Percentiles rank a stretch among this genome's conserved stretches.
Conservation (phyloP, 164 flowering plant genomes). For the Aristolochia fimbriata region DNA sequence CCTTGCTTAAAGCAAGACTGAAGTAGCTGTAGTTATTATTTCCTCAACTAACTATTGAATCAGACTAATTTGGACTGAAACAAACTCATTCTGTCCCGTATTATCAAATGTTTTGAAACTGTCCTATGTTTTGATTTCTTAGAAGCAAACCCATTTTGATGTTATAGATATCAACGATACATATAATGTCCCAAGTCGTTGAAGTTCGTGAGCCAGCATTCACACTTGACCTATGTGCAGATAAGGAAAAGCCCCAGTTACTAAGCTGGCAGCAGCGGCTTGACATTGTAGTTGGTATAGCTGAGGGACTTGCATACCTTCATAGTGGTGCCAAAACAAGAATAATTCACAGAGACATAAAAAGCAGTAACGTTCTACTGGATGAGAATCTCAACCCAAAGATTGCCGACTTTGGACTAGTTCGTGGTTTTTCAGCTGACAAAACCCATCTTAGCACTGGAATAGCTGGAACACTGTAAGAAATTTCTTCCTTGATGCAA, state of each 20-base stretch:
- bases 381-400: conserved; percentile 16
- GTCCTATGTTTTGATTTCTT: too few relatives aligned
- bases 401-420: conserved; percentile 18
- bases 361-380: conserved; percentile 15
- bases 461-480: conserved; percentile 18
- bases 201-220: neutral
- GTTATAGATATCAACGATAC: too few relatives aligned
- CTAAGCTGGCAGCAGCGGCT: conserved; percentile 13
- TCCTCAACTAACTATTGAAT: too few relatives aligned
- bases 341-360: conserved; percentile 13
- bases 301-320: conserved; percentile 14
- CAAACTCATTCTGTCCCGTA: too few relatives aligned
- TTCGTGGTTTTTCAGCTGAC: conserved; percentile 12
- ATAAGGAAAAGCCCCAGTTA: neutral
- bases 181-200: neutral
- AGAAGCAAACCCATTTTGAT: too few relatives aligned
- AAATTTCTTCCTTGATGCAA: neutral
- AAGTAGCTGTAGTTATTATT: too few relatives aligned
- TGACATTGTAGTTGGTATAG: conserved; percentile 12
- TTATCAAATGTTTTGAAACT: too few relatives aligned
- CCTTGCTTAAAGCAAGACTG: too few relatives aligned
- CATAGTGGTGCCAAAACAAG: conserved; percentile 10
- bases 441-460: conserved; percentile 17
- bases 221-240: neutral
- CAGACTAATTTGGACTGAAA: too few relatives aligned